Evolutionary conservation across 1,284 basidiomycete genomes (phyloP).

Genomic region (Singerocomus rubriflavus): DNA sequence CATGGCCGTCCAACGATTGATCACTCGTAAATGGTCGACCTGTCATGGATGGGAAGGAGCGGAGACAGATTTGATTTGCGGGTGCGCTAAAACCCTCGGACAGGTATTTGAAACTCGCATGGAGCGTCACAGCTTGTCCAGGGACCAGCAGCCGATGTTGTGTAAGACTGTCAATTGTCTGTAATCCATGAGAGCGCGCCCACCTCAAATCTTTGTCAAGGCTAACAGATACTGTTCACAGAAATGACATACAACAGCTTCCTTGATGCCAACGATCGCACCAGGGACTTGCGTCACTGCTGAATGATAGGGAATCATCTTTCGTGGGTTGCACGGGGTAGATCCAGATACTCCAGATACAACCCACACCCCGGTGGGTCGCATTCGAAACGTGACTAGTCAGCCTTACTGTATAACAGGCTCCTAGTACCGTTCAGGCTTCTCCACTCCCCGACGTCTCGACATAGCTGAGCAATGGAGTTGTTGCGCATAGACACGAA

Average conservation of each 20-base stretch:
- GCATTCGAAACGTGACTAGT: constrained; percentile 29
- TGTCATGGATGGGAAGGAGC: background rate
- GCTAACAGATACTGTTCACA: constrained; percentile 1
- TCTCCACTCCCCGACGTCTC: constrained; percentile 1
- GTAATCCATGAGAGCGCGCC: background rate
- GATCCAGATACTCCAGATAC: constrained; percentile 14
- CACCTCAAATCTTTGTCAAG: constrained; percentile 8
- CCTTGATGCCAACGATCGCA: constrained; percentile 20
- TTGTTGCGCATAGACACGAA: constrained; percentile 31
- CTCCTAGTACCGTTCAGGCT: background rate
- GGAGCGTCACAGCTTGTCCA: constrained; percentile 1
- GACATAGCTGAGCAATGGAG: constrained; percentile 20
- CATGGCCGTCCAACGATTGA: constrained; percentile 1
- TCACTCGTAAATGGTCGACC: background rate
- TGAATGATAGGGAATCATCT: constrained; percentile 10
- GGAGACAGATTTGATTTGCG: constrained; percentile 3
- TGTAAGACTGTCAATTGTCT: constrained; percentile 14
- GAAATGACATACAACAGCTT: constrained; percentile 7
- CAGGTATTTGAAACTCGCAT: constrained; percentile 22
- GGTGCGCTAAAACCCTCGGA: constrained; percentile 22
- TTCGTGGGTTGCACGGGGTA: constrained; percentile 11
- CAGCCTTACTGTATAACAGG: constrained; percentile 22
- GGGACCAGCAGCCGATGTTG: constrained; percentile 9
- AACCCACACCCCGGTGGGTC: constrained; percentile 5
- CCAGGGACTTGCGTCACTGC: constrained; percentile 17